A percentile compares a stretch with the other conserved stretches of the same genome.
Conservation (phyloP, 2,329 filamentous ascomycete genomes). For the Blastomyces gilchristii region DNA sequence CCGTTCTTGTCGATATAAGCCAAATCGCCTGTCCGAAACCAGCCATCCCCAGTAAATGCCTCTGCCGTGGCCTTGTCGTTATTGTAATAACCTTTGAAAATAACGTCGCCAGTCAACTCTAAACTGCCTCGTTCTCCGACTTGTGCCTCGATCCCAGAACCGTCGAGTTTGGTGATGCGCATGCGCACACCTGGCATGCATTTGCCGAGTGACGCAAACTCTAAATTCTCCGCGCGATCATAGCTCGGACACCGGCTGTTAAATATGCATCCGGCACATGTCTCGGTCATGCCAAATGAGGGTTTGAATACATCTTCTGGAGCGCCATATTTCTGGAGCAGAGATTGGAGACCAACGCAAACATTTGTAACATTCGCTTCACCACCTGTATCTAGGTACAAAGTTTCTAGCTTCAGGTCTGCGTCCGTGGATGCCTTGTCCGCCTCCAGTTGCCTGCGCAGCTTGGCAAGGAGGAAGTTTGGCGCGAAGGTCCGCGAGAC, state of each 20-base stretch:
- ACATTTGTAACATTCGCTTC: background rate
- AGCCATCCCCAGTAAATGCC: constrained; percentile 24
- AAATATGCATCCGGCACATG: constrained; percentile 12
- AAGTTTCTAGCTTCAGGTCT: background rate
- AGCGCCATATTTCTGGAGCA: constrained; percentile 19
- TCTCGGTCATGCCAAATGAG: constrained; percentile 19
- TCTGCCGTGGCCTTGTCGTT: constrained; percentile 20
- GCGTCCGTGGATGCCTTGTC: background rate
- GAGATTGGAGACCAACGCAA: background rate
- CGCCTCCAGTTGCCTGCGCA: constrained; percentile 5
- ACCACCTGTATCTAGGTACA: background rate
- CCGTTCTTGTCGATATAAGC: constrained; percentile 24
- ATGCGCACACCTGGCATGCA: constrained; percentile 20
- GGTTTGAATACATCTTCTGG: constrained; percentile 19
- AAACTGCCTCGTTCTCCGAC: constrained; percentile 16
- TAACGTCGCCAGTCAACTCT: constrained; percentile 18
- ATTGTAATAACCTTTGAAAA: constrained; percentile 26
- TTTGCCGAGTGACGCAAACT: constrained; percentile 17
- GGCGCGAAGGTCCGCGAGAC: constrained; percentile 28
- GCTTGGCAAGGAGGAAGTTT: constrained; percentile 29
- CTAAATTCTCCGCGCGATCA: constrained; percentile 7
- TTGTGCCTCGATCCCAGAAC: background rate
- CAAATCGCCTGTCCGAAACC: constrained; percentile 26
- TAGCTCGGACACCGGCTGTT: constrained; percentile 9
- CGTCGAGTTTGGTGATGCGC: constrained; percentile 14